A percentile compares a stretch with the other conserved stretches of the same genome.
phyloP scores from a whole-genome alignment of 1,284 basidiomycete genomes.

The Coniophora puteana region DNA sequence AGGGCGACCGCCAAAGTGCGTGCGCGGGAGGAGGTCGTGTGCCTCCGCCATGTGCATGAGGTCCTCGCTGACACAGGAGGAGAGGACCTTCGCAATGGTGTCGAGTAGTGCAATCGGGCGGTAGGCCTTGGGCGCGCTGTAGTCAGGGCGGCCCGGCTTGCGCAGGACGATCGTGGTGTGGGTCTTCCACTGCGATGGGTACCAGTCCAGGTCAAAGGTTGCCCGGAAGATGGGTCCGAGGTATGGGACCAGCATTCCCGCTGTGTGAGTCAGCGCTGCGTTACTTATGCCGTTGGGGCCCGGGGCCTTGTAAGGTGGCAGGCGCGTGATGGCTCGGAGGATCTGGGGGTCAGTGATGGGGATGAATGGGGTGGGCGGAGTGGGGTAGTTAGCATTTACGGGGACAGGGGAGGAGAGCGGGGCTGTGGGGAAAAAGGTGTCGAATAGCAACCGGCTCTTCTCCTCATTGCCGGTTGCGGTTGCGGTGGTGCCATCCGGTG shows the following conservation, averaged over 20 bases:
- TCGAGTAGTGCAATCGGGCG: slow-evolving; percentile 36
- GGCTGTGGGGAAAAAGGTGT: background rate
- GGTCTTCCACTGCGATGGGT: slow-evolving; percentile 28
- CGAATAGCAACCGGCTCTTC: background rate
- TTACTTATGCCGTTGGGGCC: slow-evolving; percentile 34
- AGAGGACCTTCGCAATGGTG: slow-evolving; percentile 31
- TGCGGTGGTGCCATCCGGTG: background rate
- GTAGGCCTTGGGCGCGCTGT: slow-evolving; percentile 31
- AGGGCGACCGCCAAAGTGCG: slow-evolving; percentile 32
- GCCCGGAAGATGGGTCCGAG: slow-evolving; percentile 28
- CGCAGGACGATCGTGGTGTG: slow-evolving; percentile 29
- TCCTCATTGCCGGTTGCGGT: background rate
- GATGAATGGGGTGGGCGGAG: background rate
- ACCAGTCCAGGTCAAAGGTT: slow-evolving; percentile 20
- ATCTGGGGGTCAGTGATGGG: background rate
- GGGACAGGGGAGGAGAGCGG: background rate
- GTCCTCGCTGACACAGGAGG: slow-evolving; percentile 20
- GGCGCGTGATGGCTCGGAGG: slow-evolving; percentile 5
- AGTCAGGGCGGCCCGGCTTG: slow-evolving; percentile 31
- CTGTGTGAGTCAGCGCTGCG: slow-evolving; percentile 24
- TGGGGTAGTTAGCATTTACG: background rate
- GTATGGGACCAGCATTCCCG: slow-evolving; percentile 19
- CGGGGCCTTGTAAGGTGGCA: slow-evolving; percentile 31
- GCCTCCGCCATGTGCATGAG: slow-evolving; percentile 18
- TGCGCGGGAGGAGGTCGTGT: slow-evolving; percentile 17